Percentiles rank a stretch among this genome's conserved stretches.
These are phyloP conservation scores for Oryza nivara DNA, from an alignment of 176 grass and related monocot genomes.

Conservation along the genomic window DNA sequence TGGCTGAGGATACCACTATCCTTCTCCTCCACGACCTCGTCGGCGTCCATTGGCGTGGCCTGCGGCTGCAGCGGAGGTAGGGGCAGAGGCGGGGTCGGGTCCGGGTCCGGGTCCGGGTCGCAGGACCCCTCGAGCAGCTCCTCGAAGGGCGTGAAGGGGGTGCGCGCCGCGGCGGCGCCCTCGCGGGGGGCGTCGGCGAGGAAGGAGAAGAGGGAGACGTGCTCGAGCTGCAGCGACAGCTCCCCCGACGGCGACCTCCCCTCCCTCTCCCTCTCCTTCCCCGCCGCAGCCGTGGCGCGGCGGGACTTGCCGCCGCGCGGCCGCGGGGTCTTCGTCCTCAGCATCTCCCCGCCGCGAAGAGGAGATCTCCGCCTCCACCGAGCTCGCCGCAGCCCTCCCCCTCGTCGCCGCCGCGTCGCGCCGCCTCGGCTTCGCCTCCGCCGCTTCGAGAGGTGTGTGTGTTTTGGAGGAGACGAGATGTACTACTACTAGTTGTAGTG, in stretches of 20 bases:
- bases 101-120: neutral
- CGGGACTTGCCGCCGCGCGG: slow-evolving; percentile 35
- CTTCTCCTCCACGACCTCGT: slow-evolving; percentile 66
- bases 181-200: neutral
- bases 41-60: slow-evolving; percentile 30
- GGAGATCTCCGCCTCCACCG: neutral
- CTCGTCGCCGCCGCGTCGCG: neutral
- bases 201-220: slow-evolving; percentile 56
- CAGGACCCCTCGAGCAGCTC: slow-evolving; percentile 55
- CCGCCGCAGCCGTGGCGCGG: slow-evolving; percentile 10
- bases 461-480: neutral
- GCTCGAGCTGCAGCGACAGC: slow-evolving; percentile 71
- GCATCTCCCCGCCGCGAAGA: slow-evolving; percentile 40
- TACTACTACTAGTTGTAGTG: neutral
- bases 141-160: slow-evolving; percentile 59
- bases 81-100: neutral
- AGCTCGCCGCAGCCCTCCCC: too few species aligned
- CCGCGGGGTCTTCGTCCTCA: slow-evolving; percentile 54
- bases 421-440: neutral
- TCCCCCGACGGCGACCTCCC: slow-evolving; percentile 52
- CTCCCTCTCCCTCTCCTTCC: neutral
- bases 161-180: neutral
- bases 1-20: slow-evolving; percentile 87
- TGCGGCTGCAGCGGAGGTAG: neutral
- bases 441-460: too few species aligned